Percentiles rank a stretch among this genome's conserved stretches.
Evolutionary conservation across 1,139 yeast species (phyloP).

Genomic region (Ashbya aceris): DNA sequence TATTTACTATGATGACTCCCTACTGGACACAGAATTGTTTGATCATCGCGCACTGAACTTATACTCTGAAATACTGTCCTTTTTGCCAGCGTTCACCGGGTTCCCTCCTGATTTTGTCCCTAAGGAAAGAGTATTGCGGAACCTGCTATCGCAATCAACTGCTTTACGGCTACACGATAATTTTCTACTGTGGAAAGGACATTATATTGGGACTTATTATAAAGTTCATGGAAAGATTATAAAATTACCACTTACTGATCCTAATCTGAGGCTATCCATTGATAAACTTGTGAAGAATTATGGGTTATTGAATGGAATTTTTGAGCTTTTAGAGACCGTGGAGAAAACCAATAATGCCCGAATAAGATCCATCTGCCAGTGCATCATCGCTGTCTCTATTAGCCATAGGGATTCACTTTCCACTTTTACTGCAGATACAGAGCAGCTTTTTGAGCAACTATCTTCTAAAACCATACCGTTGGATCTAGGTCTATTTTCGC

Average conservation of each 20-base stretch:
- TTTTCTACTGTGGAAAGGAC: constrained; percentile 9
- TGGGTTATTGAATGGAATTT: background rate
- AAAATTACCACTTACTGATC: background rate
- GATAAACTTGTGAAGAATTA: background rate
- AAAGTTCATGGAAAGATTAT: background rate
- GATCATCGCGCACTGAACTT: background rate
- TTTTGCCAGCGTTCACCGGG: constrained; percentile 9
- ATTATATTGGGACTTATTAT: constrained; percentile 7
- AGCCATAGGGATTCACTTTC: background rate
- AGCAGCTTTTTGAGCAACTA: background rate
- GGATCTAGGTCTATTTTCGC: background rate
- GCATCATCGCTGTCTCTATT: background rate
- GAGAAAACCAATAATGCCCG: background rate
- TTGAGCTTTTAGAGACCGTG: background rate
- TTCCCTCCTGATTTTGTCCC: constrained; percentile 3
- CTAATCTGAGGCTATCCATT: background rate
- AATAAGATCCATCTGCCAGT: constrained; percentile 3
- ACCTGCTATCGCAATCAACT: background rate
- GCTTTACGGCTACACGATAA: constrained; percentile 1
- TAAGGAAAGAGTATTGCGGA: background rate
- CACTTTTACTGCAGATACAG: background rate
- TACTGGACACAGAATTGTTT: background rate
- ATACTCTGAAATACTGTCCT: constrained; percentile 8
- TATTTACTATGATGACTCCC: constrained; percentile 1
- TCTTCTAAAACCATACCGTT: background rate